A percentile compares a stretch with the other conserved stretches of the same genome.
Conservation (phyloP, 495 filamentous ascomycete species). For the Penicillium silybi region DNA sequence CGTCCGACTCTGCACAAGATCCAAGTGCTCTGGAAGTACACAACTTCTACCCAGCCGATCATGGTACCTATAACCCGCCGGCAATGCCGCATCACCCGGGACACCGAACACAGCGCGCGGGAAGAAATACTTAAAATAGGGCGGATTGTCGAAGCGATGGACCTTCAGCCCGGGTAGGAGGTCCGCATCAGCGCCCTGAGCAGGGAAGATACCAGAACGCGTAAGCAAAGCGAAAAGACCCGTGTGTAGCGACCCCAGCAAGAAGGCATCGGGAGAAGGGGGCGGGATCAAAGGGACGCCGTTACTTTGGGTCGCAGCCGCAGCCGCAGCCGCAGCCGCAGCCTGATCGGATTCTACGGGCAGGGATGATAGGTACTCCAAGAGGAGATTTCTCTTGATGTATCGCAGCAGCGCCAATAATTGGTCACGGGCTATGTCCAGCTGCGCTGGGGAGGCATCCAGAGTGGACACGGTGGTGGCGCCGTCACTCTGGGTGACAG, state of each 20-base stretch:
- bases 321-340: background rate
- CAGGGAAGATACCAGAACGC: conserved; percentile 7
- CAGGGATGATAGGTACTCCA: conserved; percentile 24
- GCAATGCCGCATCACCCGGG: conserved; percentile 14
- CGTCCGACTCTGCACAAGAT: conserved; percentile 38
- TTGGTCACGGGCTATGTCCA: conserved; percentile 22
- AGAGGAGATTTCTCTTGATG: conserved; percentile 23
- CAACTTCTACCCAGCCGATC: conserved; percentile 21
- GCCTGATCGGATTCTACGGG: conserved; percentile 4
- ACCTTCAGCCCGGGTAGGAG: conserved; percentile 21
- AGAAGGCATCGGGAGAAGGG: conserved; percentile 29
- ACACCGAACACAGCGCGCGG: conserved; percentile 11
- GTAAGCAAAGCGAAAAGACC: conserved; percentile 25
- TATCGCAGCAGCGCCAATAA: conserved; percentile 27
- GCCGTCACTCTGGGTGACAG: background rate
- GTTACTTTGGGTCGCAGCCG: background rate
- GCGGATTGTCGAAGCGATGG: conserved; percentile 33
- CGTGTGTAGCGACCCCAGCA: conserved; percentile 34
- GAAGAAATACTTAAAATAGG: conserved; percentile 36
- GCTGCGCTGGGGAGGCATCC: conserved; percentile 1
- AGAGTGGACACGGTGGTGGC: conserved; percentile 11
- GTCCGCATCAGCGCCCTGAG: background rate
- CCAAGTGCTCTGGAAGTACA: conserved; percentile 25
- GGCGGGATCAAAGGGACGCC: conserved; percentile 21
- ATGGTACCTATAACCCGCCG: conserved; percentile 29